phyloP scores from a whole-genome alignment of 2,329 filamentous ascomycete species.

The Sclerotinia minor region DNA sequence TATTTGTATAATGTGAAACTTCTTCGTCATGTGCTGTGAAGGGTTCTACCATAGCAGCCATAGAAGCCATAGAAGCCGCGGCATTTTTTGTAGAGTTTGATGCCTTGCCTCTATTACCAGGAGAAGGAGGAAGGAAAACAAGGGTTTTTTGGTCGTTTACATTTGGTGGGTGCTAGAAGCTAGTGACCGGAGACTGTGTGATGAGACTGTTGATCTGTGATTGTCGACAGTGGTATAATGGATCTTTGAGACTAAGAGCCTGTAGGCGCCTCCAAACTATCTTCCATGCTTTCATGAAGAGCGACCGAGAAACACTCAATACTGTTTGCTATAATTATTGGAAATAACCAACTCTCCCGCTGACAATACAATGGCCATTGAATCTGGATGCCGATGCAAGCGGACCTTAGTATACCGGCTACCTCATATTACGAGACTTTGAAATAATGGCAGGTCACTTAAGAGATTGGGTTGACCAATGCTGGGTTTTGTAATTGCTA shows the following conservation, averaged over 20 bases:
- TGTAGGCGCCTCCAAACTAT: neutral
- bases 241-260: no score
- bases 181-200: no score
- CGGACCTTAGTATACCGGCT: neutral
- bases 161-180: neutral
- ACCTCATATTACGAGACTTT: neutral
- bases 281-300: no score
- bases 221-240: neutral
- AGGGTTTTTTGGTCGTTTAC: neutral
- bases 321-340: neutral
- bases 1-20: rapidly evolving
- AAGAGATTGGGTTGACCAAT: neutral
- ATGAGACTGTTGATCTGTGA: no score
- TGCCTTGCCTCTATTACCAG: neutral
- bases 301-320: no score
- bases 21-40: neutral
- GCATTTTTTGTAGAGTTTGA: neutral
- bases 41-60: no score
- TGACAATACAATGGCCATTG: neutral
- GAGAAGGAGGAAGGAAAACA: neutral
- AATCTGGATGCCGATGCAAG: neutral
- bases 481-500: neutral
- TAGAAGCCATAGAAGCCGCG: no score
- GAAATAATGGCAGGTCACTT: no score
- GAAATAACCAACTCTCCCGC: neutral